Base-by-base conservation (phyloP, 2,329 filamentous ascomycete genomes). In the Pseudogymnoascus sp. region DNA sequence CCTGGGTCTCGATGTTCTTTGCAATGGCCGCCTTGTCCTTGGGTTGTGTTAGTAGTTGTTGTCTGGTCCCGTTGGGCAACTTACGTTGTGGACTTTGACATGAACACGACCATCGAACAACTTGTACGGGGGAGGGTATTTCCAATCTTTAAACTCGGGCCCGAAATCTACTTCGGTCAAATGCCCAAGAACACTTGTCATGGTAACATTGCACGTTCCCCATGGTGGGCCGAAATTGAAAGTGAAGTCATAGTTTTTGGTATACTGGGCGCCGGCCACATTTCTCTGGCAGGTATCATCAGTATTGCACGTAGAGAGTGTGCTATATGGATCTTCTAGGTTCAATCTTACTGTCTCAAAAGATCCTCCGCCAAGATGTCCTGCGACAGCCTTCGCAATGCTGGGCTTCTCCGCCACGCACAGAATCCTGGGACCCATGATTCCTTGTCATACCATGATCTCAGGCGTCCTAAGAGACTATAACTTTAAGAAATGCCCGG, bases 121-220 rank as follows among this genome's bases (percentile, higher is more conserved):
- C 4, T 82, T 79, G 41, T 86, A 83, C 0, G 94, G 93, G 2
- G 89, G 86, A 67, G 92, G 95, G 59, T 88, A 86, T 19, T 80
- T 80, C 94, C 94, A 99, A 66, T 85, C 85, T 69, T 86, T 88
- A 76, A 88, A 92, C 62, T 87, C 83, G 7, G 79, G 73, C 16
- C 83, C 83, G 69, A 99, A 97, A 61, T 95, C 90, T 49, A 88
- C 78, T n/a, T 80, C 81, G 33, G 90, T 92, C 66, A 99, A 81
- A 75, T 99, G 94, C 11, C 94, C 94, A 10, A 89, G 80, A 23
- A 99, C 94, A 65, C 89, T 92, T 62, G 94, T 99, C 90, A 99
- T 97, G 45, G 88, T 92, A 55, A 97, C 93, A 11, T 85, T 80
- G 73, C 90, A 96, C 65, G 80, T 81, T 19, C 92, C 92, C 89